Evolutionary conservation across 257 asterid species (phyloP), one percentile per base, ranked within the genome.

Genomic region (Misopates orontium): DNA sequence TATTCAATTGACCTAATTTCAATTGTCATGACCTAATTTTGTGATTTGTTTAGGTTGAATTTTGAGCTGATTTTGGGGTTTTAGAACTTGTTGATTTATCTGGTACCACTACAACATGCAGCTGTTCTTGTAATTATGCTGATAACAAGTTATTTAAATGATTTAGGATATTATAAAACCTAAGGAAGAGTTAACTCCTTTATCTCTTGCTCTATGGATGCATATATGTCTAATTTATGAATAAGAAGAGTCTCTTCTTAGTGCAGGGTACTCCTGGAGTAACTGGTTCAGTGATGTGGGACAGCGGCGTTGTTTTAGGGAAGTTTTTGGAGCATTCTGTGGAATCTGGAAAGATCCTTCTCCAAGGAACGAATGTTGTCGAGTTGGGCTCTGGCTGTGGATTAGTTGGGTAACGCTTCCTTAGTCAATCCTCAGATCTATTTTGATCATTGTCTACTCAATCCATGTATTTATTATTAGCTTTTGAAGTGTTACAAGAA

Each of bases 311-410:
- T 65, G 81, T 91, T 59, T 84, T 89, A 16, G 96, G 95, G 57
- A 91, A 91, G 80, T 89, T 89, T 80, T 48, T 91, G 67, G 98
- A 91, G 80, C 95, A 89, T 73, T 87, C 95, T 49, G 83, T 80
- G 60, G 96, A 89, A 76, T 64, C 85, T n/a, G 87, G 83, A 68
- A 65, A 68, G 22, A 66, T 89, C 70, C 17, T 53, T 44, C 84
- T 92, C 69, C 95, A 74, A 67, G 92, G 83, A 40, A 87, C 85
- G 85, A 89, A 89, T 71, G 92, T 82, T 19, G 81, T 92, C 18
- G 98, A 92, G 72, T 75, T 92, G 83, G 98, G 97, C 60, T 84
- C 97, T 56, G 98, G 98, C 74, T 92, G 98, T 78, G 98, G 98
- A 74, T 80, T 92, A 71, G 97, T 79, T 55, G 98, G 97, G 97